Evolutionary conservation across 306 rosid species (phyloP), one percentile per base, ranked within the genome.

Genomic region (Hippophae tibetana): DNA sequence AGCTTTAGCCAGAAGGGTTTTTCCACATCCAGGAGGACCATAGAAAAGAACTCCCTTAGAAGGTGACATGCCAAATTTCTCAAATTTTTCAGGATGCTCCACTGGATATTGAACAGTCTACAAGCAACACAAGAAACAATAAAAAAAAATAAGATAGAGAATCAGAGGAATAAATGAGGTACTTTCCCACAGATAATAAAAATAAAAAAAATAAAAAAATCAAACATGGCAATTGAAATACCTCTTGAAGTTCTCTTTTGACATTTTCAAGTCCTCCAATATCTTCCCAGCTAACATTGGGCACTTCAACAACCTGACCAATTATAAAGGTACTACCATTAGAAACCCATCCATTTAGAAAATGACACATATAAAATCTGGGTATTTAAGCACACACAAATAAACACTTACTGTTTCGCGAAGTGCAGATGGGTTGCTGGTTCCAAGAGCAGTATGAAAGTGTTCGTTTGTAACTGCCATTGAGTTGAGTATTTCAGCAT

Each of bases 11-110:
- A 92, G 74, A 63, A 92, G 96, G 27, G 98, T 92, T 76, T 92
- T 92, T 69, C 98, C 98, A 81, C 98, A 92, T 64, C 98, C 98
- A 61, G 98, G 98, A 67, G 98, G 98, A 27, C 98, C 98, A 64
- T 92, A 92, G 75, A 92, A 92, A 55, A 92, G 96, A 81, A 92
- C 98, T 44, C 98, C 98, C 79, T 92, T 92, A 3, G 98, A 92
- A 52, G 98, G 98, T 0, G 98, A 92, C 98, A 92, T 92, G 45
- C 98, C 98, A 62, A 90, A 90, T 72, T 90, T 90, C 73, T 90
- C 96, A 47, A 90, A 90, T 26, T 90, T 90, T 75, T 90, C 98
- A 52, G 99, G 99, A 76, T 92, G 99, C 68, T 92, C 99, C 74
- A 92, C 99, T 25, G 99, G 99, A 72, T 92, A 92, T 76, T 92